Evolutionary conservation across 495 filamentous ascomycete genomes (phyloP).

Genomic region (Glonium stellatum): DNA sequence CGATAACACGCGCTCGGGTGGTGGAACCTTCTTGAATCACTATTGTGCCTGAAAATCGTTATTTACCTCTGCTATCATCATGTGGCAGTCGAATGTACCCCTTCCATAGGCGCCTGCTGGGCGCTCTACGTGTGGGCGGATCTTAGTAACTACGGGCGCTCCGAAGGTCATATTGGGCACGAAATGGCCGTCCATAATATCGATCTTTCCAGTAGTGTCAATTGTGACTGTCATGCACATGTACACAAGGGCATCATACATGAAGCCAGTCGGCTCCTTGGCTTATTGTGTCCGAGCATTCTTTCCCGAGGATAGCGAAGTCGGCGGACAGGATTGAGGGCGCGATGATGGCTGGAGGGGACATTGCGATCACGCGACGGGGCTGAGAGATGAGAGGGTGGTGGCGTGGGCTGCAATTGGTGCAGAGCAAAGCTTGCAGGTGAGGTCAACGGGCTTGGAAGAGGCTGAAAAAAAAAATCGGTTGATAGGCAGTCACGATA

Average conservation of each 20-base stretch:
- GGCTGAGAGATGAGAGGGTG: not conserved
- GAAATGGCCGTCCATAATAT: slow-evolving; percentile 75
- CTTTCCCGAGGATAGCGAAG: slow-evolving; percentile 78
- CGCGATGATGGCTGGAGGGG: slow-evolving; percentile 86
- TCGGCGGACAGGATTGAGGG: slow-evolving; percentile 96
- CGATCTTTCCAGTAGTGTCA: slow-evolving; percentile 23
- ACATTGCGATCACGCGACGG: slow-evolving; percentile 47
- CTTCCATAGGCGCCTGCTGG: slow-evolving; percentile 53
- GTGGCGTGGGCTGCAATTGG: not conserved
- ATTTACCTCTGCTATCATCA: slow-evolving; percentile 96
- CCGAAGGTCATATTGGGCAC: slow-evolving; percentile 98
- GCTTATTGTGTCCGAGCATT: slow-evolving; percentile 73
- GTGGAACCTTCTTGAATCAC: slow-evolving; percentile 4
- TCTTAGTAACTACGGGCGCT: slow-evolving; percentile 86
- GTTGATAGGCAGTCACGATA: not conserved
- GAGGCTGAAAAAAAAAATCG: not conserved
- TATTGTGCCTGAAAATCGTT: not conserved
- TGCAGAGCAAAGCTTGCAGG: not conserved
- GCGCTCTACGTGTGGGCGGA: slow-evolving; percentile 71
- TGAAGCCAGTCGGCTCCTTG: slow-evolving; percentile 85
- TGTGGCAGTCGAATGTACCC: slow-evolving; percentile 98
- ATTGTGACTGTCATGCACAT: slow-evolving; percentile 6
- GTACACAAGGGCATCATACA: slow-evolving; percentile 40
- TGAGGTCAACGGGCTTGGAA: not conserved
- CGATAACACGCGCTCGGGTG: not conserved